These are phyloP conservation scores for Schwanniomyces vanrijiae DNA, from an alignment of 805 yeast genomes.

Conservation along the genomic window DNA sequence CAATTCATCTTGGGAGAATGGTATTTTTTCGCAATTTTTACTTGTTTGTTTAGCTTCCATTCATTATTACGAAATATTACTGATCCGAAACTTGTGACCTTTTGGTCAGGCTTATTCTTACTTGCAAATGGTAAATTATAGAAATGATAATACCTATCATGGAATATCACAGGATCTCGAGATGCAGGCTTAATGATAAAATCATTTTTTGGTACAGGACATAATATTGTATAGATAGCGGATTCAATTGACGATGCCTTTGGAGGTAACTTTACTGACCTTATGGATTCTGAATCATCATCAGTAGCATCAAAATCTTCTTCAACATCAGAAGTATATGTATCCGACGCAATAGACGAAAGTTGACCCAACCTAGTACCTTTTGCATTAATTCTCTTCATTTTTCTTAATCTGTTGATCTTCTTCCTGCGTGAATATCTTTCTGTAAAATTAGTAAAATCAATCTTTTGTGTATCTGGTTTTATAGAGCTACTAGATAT, in stretches of 20 bases:
- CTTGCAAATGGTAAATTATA: conserved; percentile 22
- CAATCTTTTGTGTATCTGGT: not conserved
- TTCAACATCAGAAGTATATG: conserved; percentile 16
- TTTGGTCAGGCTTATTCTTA: conserved; percentile 14
- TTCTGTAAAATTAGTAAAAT: not conserved
- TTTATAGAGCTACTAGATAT: not conserved
- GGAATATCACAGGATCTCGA: conserved; percentile 40
- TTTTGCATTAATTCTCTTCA: conserved; percentile 19
- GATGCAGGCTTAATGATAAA: conserved; percentile 33
- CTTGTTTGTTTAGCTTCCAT: conserved; percentile 41
- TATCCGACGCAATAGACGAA: not conserved
- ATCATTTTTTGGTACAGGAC: conserved; percentile 38
- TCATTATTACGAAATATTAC: conserved; percentile 26
- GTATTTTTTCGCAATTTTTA: conserved; percentile 40
- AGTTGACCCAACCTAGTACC: conserved; percentile 8
- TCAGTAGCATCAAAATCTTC: conserved; percentile 5
- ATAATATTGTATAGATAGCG: conserved; percentile 37
- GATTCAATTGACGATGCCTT: conserved; percentile 44
- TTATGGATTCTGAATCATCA: conserved; percentile 7
- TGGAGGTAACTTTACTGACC: conserved; percentile 41
- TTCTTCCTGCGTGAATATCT: not conserved
- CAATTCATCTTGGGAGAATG: conserved; percentile 36
- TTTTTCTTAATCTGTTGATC: conserved; percentile 16
- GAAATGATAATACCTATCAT: conserved; percentile 40
- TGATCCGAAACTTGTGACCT: conserved; percentile 6